Evolutionary conservation across 768 basidiomycete genomes (phyloP).

Genomic region (Floccularia luteovirens): DNA sequence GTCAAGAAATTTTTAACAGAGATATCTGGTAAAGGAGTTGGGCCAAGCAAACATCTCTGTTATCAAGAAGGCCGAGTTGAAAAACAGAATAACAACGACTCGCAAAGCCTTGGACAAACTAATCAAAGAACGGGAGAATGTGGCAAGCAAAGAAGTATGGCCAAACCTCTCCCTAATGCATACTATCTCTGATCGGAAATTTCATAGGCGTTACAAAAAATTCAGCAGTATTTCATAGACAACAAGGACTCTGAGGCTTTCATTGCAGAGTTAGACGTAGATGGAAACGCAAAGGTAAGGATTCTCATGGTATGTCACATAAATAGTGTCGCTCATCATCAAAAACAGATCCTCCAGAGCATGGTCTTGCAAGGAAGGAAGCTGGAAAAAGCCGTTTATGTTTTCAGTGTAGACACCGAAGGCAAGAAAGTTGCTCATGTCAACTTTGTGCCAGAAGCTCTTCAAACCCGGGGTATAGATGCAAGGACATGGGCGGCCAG

Average conservation of each 20-base stretch:
- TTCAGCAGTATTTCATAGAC: conserved; percentile 70
- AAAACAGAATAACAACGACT: conserved; percentile 60
- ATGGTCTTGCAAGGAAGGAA: conserved; percentile 76
- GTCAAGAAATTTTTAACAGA: conserved; percentile 2
- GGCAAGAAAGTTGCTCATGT: conserved; percentile 78
- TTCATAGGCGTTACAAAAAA: conserved; percentile 57
- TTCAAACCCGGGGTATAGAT: conserved; percentile 64
- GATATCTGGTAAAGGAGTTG: conserved; percentile 57
- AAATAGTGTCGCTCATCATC: conserved; percentile 6
- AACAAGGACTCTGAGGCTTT: conserved; percentile 66
- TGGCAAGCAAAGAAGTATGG: conserved; percentile 68
- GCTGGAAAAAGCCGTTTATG: conserved; percentile 77
- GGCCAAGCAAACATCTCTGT: conserved; percentile 87
- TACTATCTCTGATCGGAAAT: not conserved
- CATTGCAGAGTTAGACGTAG: conserved; percentile 64
- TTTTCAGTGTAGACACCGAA: conserved; percentile 72
- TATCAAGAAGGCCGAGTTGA: conserved; percentile 71
- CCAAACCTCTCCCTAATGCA: not conserved
- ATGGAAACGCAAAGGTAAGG: conserved; percentile 74
- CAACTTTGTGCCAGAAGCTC: conserved; percentile 61
- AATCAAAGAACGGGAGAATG: conserved; percentile 72
- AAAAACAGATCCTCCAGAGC: conserved; percentile 58
- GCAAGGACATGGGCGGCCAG: conserved; percentile 84
- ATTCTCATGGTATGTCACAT: not conserved
- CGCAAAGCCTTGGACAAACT: conserved; percentile 84